Conservation (phyloP, 768 basidiomycete species). For the Tulasnella sp. region DNA sequence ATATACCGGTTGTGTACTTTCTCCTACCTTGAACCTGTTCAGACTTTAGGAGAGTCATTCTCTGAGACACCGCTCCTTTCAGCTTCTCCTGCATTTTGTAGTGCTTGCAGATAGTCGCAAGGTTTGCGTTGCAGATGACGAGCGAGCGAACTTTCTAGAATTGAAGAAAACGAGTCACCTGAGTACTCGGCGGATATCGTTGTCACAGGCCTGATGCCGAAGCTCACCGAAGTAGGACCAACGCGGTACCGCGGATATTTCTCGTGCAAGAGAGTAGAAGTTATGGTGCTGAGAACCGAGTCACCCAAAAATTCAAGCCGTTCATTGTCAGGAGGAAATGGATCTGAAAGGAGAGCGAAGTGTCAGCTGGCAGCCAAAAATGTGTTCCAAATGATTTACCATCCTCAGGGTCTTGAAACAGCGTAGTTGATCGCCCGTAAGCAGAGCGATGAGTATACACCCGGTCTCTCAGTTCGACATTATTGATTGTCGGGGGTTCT, state of each 20-base stretch:
- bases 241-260: conserved; percentile 13
- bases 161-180: background rate
- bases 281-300: conserved; percentile 14
- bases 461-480: background rate
- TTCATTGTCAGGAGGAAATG: conserved; percentile 26
- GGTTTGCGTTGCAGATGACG: conserved; percentile 21
- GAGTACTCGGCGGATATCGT: background rate
- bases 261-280: conserved; percentile 6
- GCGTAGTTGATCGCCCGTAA: conserved; percentile 12
- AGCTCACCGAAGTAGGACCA: conserved; percentile 21
- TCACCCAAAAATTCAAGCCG: conserved; percentile 28
- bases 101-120: conserved; percentile 15
- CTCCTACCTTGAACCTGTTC: conserved; percentile 11
- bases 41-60: conserved; percentile 13
- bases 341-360: background rate
- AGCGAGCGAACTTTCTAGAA: conserved; percentile 23
- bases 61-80: background rate
- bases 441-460: conserved; percentile 30
- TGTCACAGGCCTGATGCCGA: background rate
- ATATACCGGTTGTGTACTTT: background rate
- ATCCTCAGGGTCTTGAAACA: conserved; percentile 28
- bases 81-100: conserved; percentile 5
- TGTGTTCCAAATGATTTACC: background rate
- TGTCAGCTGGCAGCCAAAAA: background rate
- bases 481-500: background rate